These are phyloP conservation scores for Teratosphaeriaceae sp. DNA, from an alignment of 2,329 filamentous ascomycete genomes.

Conservation along the genomic window DNA sequence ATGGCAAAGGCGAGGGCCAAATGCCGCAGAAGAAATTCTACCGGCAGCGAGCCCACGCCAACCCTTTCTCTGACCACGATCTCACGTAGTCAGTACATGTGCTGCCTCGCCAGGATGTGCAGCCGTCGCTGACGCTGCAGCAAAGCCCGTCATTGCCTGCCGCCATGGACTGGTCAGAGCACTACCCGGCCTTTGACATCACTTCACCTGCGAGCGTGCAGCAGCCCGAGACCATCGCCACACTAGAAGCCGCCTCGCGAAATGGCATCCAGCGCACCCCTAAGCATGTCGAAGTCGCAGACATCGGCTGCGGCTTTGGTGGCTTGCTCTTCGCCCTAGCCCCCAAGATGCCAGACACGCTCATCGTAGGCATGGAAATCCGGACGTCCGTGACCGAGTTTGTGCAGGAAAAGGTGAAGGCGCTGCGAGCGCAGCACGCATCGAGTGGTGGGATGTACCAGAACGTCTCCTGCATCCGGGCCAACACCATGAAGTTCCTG, in stretches of 20 bases:
- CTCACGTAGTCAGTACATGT: conserved; percentile 79
- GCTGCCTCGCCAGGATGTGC: not conserved
- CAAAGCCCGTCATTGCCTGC: conserved; percentile 63
- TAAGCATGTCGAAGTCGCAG: conserved; percentile 80
- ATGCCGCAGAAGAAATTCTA: conserved; percentile 95
- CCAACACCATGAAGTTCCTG: conserved; percentile 99
- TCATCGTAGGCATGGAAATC: conserved; percentile 90
- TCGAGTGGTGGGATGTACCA: conserved; percentile 55
- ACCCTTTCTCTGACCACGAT: conserved; percentile 92
- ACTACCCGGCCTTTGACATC: conserved; percentile 66
- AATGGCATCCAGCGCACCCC: conserved; percentile 33
- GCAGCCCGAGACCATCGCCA: conserved; percentile 13
- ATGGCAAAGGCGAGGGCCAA: conserved; percentile 41
- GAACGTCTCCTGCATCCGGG: conserved; percentile 81
- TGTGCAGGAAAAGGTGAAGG: conserved; percentile 79
- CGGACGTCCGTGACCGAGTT: conserved; percentile 84
- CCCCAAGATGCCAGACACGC: conserved; percentile 69
- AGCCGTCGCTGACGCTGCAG: conserved; percentile 14
- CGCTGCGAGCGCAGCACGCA: conserved; percentile 58
- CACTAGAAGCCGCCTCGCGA: conserved; percentile 7
- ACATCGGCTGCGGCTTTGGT: conserved; percentile 96
- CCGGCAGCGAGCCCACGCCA: conserved; percentile 91
- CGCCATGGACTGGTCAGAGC: conserved; percentile 83
- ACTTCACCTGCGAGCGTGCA: conserved; percentile 2
- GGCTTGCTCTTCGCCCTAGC: conserved; percentile 82